A percentile compares a stretch with the other conserved stretches of the same genome.
phyloP scores from a whole-genome alignment of 257 asterid species.

The Ballota nigra region DNA sequence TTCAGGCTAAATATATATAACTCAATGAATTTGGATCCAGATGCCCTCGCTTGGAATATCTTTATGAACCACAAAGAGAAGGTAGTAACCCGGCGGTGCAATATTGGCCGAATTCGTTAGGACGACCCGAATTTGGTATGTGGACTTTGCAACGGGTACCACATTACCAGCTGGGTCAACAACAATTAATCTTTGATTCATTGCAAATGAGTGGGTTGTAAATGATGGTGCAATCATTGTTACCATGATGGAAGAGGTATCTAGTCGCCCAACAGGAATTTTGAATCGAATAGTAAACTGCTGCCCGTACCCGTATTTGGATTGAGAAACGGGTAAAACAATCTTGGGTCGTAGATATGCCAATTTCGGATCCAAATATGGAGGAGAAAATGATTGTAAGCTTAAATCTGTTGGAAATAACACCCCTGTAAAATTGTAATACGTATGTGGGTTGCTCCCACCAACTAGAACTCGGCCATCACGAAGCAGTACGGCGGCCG shows the following conservation, averaged over 20 bases:
- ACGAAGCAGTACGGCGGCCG: conserved; percentile 40
- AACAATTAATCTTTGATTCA: conserved; percentile 49
- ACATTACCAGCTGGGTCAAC: conserved; percentile 21
- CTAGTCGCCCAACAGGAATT: conserved; percentile 20
- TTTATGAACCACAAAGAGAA: conserved; percentile 45
- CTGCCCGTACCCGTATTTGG: conserved; percentile 14
- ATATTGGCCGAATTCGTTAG: conserved; percentile 31
- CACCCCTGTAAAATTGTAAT: conserved; percentile 29
- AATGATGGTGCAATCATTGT: conserved; percentile 51
- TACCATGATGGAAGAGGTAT: conserved; percentile 22
- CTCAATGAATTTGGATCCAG: conserved; percentile 40
- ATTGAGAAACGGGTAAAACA: conserved; percentile 31
- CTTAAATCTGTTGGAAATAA: conserved; percentile 47
- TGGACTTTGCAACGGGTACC: conserved; percentile 4
- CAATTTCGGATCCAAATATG: conserved; percentile 27
- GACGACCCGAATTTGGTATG: conserved; percentile 25
- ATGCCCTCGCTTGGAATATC: conserved; percentile 50
- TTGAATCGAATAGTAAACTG: conserved; percentile 18
- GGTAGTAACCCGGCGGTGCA: conserved; percentile 54
- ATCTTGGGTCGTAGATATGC: conserved; percentile 33
- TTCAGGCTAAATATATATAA: background rate
- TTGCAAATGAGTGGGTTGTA: conserved; percentile 47
- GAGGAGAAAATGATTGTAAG: conserved; percentile 46
- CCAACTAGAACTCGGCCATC: conserved; percentile 55
- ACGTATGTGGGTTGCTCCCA: conserved; percentile 48